Conservation (phyloP, 352 stramenopile species). For the Phytopythium litorale region DNA sequence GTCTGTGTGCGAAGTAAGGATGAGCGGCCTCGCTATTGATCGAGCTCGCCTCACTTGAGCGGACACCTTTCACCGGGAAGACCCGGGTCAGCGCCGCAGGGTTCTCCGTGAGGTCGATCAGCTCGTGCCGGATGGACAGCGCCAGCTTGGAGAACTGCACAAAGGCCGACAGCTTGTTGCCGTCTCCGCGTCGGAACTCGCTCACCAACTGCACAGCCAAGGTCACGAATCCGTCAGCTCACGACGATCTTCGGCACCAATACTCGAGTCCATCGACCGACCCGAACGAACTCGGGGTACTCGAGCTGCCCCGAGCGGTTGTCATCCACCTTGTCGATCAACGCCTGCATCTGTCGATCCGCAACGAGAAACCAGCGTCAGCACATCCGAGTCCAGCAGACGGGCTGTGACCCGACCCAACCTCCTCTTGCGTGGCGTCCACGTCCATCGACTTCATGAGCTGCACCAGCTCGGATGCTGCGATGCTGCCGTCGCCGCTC, state of each 20-base stretch:
- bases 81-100: constrained; percentile 25
- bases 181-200: constrained; percentile 50
- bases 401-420: constrained; percentile 1
- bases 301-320: constrained; percentile 67
- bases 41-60: too few species aligned
- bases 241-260: background rate
- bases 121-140: constrained; percentile 44
- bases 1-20: constrained; percentile 11
- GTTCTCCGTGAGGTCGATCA: constrained; percentile 25
- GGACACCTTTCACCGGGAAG: constrained; percentile 38
- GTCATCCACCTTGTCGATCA: constrained; percentile 73
- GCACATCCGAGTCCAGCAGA: background rate
- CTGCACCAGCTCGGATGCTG: constrained; percentile 40
- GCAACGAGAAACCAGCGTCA: background rate
- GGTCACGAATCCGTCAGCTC: background rate
- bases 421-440: constrained; percentile 37
- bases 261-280: constrained; percentile 11
- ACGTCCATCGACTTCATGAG: constrained; percentile 72
- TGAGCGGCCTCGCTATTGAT: too few species aligned
- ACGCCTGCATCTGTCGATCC: constrained; percentile 33
- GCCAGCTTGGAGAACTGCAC: constrained; percentile 64
- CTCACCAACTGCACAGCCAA: constrained; percentile 44
- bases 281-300: constrained; percentile 64
- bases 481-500: constrained; percentile 60
- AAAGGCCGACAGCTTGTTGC: constrained; percentile 55